phyloP scores from a whole-genome alignment of 257 asterid genomes.

The Rehmannia glutinosa region DNA sequence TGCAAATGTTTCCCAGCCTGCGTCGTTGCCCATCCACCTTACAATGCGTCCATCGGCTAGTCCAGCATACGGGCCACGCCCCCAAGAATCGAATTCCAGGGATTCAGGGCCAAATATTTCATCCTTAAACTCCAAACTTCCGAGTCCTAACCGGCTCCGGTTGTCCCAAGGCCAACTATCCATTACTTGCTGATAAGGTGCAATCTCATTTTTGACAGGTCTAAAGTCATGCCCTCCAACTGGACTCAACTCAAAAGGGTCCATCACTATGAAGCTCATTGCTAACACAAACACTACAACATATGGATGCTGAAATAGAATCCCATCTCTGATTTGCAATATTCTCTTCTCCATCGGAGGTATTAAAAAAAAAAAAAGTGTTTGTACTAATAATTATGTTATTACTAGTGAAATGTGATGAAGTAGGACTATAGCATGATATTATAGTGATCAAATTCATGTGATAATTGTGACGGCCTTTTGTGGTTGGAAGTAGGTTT shows the following conservation, averaged over 20 bases:
- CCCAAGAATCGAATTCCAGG: constrained; percentile 63
- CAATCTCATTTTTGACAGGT: constrained; percentile 70
- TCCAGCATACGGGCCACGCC: constrained; percentile 86
- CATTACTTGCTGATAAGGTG: constrained; percentile 65
- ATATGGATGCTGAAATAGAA: constrained; percentile 48
- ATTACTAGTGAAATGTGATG: constrained; percentile 13
- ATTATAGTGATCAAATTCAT: constrained; percentile 36
- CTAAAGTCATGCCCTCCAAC: constrained; percentile 65
- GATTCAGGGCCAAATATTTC: constrained; percentile 86
- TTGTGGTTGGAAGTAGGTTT: constrained; percentile 31
- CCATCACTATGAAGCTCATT: constrained; percentile 48
- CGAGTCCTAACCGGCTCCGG: constrained; percentile 57
- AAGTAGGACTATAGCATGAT: constrained; percentile 2
- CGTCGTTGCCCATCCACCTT: constrained; percentile 72
- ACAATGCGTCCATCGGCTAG: constrained; percentile 90
- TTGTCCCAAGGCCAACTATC: constrained; percentile 68
- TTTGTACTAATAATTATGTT: not conserved
- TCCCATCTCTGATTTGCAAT: constrained; percentile 27
- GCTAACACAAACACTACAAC: constrained; percentile 35
- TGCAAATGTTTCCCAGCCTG: constrained; percentile 90
- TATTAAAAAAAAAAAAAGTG: not conserved
- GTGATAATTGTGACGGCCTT: constrained; percentile 42
- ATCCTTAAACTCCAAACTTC: constrained; percentile 58
- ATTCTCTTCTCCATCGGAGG: constrained; percentile 50
- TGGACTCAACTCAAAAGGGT: constrained; percentile 78